Conservation (phyloP, 2,329 filamentous ascomycete species). For the Spiromastix sp. region DNA sequence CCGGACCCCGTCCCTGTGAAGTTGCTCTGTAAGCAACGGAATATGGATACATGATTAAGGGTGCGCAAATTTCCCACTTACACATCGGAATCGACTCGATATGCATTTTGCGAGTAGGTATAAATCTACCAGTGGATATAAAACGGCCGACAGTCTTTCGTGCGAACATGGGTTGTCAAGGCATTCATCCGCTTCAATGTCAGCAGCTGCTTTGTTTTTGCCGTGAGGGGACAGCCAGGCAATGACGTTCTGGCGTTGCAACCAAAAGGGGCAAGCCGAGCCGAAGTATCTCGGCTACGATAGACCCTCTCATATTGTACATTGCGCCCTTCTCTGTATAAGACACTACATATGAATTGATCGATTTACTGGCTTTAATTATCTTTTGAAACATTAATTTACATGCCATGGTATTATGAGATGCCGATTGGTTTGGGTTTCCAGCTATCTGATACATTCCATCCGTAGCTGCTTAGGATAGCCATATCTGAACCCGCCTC, state of each 20-base stretch:
- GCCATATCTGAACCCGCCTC: constrained; percentile 4
- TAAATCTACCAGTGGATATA: constrained; percentile 5
- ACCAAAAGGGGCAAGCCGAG: no score
- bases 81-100: constrained; percentile 45
- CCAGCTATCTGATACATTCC: constrained; percentile 15
- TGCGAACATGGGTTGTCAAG: constrained; percentile 7
- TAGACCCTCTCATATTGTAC: no score
- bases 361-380: no score
- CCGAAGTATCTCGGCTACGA: no score
- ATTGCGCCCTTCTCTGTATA: no score
- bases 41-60: neutral
- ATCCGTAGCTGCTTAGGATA: constrained; percentile 8
- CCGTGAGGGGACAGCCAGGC: no score
- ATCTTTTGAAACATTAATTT: constrained; percentile 6
- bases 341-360: no score
- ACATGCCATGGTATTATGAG: no score
- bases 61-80: constrained; percentile 20
- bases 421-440: constrained; percentile 25
- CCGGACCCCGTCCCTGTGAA: constrained; percentile 16
- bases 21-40: constrained; percentile 1
- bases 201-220: no score
- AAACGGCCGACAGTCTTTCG: constrained; percentile 4
- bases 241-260: no score
- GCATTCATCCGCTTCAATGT: no score
- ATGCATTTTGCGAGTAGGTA: constrained; percentile 33